Base-by-base conservation (phyloP, 2,329 filamentous ascomycete genomes). In the Verticillium longisporum region DNA sequence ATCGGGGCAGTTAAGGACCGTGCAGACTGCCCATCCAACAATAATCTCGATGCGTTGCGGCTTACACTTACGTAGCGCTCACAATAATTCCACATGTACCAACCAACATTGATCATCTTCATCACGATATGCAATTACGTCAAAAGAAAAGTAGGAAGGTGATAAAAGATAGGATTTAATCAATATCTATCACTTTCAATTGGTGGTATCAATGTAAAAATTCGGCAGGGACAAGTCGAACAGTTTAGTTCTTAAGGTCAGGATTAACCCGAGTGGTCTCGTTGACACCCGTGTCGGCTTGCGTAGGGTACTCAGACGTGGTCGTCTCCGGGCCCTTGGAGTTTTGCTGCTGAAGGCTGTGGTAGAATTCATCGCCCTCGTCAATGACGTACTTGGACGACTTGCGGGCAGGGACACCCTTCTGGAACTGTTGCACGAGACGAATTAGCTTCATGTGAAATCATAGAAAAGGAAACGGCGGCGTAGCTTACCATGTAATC, bases 321-420 rank as follows among this genome's bases (percentile, higher is more conserved):
- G n/a, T 21, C 45, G 45, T 21, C 9, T 21, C 18, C 4, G 45
- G 45, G 6, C 11, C n/a, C 6, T 21, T 50, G 7, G 45, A 50
- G 18, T 50, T 4, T 18, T 50, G 21, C 45, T 50, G 45, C 45
- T 50, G 45, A 13, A 50, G 54, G 41, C 31, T 37, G 41, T 53
- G 31, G 41, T 32, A 45, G 57, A 59, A 59, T 33, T 59, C 38
- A 31, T 59, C 57, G 7, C 31, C 3, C 32, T 59, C 57, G 45
- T 59, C 57, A 57, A 69, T 68, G 45, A 68, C 64, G 55, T 74
- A 74, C 7, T 69, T 68, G 57, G 69, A 65, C 62, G 77, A 78
- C 63, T 77, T 72, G 59, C 76, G 71, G 56, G 76, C 76, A 0
- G 73, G 66, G 6, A 78, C 58, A 14, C 68, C 66, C 66, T 74